These are phyloP conservation scores for Eucalyptus pauciflora DNA, from an alignment of 345 rosid species.

Conservation along the genomic window DNA sequence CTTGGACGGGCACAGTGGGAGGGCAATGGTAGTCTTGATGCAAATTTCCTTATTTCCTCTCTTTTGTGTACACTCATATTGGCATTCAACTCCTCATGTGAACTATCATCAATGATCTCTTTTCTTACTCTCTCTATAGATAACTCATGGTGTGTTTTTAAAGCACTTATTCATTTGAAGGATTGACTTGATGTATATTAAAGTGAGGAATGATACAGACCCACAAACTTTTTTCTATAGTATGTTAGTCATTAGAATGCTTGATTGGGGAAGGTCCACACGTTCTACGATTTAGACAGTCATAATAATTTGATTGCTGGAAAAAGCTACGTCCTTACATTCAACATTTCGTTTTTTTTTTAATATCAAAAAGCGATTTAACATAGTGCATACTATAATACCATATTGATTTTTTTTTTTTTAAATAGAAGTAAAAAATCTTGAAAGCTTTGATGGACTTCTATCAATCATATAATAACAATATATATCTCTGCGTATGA, in stretches of 20 bases:
- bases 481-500: too few relatives aligned
- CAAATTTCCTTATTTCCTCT: too few relatives aligned
- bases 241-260: not conserved
- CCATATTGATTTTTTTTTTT: not conserved
- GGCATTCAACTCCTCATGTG: too few relatives aligned
- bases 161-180: not conserved
- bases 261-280: not conserved
- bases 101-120: not conserved
- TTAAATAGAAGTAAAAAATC: not conserved
- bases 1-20: not conserved
- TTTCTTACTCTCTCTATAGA: not conserved
- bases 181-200: not conserved
- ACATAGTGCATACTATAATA: not conserved
- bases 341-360: too few relatives aligned
- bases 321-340: not conserved
- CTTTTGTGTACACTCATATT: too few relatives aligned
- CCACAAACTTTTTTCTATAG: not conserved
- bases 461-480: not conserved
- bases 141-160: not conserved
- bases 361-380: too few relatives aligned
- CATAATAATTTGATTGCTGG: not conserved
- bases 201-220: not conserved
- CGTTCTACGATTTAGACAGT: not conserved
- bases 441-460: not conserved
- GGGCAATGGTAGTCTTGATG: not conserved